Base-by-base conservation (phyloP, 2,329 filamentous ascomycete genomes). In the Alternaria longipes region DNA sequence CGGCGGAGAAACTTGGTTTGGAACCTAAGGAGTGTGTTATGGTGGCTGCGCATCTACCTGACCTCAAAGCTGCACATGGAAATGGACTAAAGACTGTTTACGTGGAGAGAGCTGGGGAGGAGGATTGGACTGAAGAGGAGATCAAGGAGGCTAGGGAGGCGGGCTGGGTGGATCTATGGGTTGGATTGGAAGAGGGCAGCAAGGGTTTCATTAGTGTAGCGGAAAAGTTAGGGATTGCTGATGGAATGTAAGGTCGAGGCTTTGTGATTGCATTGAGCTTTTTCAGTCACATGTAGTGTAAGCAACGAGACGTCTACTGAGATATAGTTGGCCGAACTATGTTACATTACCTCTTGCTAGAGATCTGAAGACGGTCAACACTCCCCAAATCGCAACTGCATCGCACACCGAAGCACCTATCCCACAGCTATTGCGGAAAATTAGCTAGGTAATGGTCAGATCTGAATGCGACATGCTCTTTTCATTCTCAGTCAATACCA, bases 31-130 rank as follows among this genome's bases (percentile, higher is more conserved):
- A 93, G 71, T 90, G 92, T 59, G 90, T 87, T 20, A 88, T 95
- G 86, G 90, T 95, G 20, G 92, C 92, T 16, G 89, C 91, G 38
- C 91, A 94, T 79, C 79, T 94, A 59, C 76, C 72, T 6, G 92
- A 94, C 77, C 79, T 95, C 56, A 81, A 86, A 62, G 90, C 85
- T 0, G 92, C 92, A 5, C 87, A 87, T 68, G 74, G 70, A 3
- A 84, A 82, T 61, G 92, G 92, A 0, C 80, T 93, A 62, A 83
- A 85, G 68, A 92, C 91, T 0, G 83, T 95, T 3, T 95, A 93
- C 74, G 87, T 95, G 3, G 90, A 92, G 79, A 82, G 92, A 59
- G 75, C 79, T 3, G 67, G 76, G 44, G 92, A 96, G 78, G 91
- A 94, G 78, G 82, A 81, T 7, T 90, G 86, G 86, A 69, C 71